These are phyloP conservation scores for Diospyros kaki DNA, from an alignment of 148 eudicot species.

Conservation along the genomic window DNA sequence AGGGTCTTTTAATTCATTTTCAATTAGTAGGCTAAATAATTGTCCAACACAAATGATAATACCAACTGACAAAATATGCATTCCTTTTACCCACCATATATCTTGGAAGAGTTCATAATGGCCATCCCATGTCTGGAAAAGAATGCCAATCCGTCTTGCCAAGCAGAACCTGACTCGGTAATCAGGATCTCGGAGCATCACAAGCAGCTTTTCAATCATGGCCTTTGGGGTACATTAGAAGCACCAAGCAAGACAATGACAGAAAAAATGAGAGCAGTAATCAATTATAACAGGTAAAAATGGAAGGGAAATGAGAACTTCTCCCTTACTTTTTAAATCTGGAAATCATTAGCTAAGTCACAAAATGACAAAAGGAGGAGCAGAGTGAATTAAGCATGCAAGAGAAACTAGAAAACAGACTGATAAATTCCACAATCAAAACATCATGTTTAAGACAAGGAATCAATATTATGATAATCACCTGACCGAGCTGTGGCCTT, in stretches of 20 bases:
- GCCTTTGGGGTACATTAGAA: constrained; percentile 31
- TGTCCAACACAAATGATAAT: background rate
- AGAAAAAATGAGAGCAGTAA: background rate
- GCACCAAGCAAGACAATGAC: constrained; percentile 6
- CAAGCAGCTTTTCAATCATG: constrained; percentile 76
- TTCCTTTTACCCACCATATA: constrained; percentile 52
- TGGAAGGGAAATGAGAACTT: background rate
- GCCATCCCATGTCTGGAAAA: constrained; percentile 98
- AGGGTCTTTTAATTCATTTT: background rate
- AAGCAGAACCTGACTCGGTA: constrained; percentile 75
- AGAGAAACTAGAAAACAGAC: constrained; percentile 8
- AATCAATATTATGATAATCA: constrained; percentile 22
- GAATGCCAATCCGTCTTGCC: constrained; percentile 79
- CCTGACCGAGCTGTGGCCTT: constrained; percentile 80
- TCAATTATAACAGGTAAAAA: background rate
- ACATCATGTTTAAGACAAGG: background rate
- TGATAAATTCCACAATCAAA: background rate
- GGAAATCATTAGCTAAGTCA: background rate
- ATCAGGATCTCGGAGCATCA: constrained; percentile 81
- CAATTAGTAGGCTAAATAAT: background rate
- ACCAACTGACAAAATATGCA: background rate
- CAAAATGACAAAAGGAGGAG: background rate
- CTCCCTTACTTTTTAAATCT: background rate
- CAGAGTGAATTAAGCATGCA: background rate
- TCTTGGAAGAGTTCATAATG: constrained; percentile 90